Base-by-base conservation (phyloP, 2,329 filamentous ascomycete species). In the Stemphylium vesicarium region DNA sequence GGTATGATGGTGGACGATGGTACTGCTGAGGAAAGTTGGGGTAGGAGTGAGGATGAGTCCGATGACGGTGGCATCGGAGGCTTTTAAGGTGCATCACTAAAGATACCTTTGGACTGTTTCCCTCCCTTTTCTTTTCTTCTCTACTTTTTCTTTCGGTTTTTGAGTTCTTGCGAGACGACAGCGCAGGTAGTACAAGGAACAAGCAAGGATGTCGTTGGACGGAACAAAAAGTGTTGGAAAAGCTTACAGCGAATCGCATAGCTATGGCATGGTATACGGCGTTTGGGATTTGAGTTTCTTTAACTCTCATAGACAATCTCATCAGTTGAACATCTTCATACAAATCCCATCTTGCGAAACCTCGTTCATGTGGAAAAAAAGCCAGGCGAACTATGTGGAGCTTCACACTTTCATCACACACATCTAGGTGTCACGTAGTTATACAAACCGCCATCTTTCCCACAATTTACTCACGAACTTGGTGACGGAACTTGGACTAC, bases 1-100 rank as follows among this genome's bases (percentile, higher is more conserved):
- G 64, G 63, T 4, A 65, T 69, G 2, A 47, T 52, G 26, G 44
- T 47, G n/a, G 60, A 65, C 8, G 62, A 67, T 13, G 57, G 62
- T 24, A n/a, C 16, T 4, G 22, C 33, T 13, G 26, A 50, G n/a
- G 38, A 22, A 12, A 41, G 32, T 18, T 56, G 39, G 48, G 42
- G 38, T 29, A 41, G 31, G 10, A 35, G 38, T 4, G 42, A 46
- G n/a, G 49, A 50, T 16, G 42, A 48, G 4, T 43, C 41, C 3
- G 53, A 56, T 1, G 53, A 56, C 18, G 53, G 49, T 36, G 40
- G 40, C 13, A 42, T 56, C 11, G 53, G 53, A 16, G 53, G 53
- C 6, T 56, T 56, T 8, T 56, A 8, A 29, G 22, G 8, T 11
- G 26, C 10, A 39, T 9, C 6, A 7, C 16, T 5, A 36, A 10